Evolutionary conservation across 2,329 filamentous ascomycete genomes (phyloP).

Genomic region (Pyricularia grisea): DNA sequence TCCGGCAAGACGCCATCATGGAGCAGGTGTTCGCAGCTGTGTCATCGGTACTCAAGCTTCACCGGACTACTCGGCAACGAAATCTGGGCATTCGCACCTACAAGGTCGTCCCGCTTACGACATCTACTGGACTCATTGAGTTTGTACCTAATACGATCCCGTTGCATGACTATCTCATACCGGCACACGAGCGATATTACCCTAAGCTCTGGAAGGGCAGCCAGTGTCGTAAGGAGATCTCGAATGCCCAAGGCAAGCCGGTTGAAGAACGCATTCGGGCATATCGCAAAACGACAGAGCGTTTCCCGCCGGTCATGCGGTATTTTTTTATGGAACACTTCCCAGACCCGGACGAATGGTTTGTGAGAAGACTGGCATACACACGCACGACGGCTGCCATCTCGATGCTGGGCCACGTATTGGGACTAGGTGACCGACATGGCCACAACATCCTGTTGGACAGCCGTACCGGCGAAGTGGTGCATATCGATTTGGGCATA

Average conservation of each 20-base stretch:
- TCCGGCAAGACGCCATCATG: constrained; percentile 97
- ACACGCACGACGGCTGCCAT: constrained; percentile 90
- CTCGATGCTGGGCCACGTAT: constrained; percentile 85
- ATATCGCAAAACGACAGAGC: constrained; percentile 69
- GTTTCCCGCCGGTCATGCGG: constrained; percentile 86
- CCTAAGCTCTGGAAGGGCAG: constrained; percentile 72
- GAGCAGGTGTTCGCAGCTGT: constrained; percentile 98
- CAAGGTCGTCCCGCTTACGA: constrained; percentile 85
- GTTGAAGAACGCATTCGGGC: constrained; percentile 62
- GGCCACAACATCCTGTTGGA: constrained; percentile 96
- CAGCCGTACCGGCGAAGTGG: constrained; percentile 78
- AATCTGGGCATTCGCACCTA: constrained; percentile 90
- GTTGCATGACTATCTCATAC: constrained; percentile 84
- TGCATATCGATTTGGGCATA: constrained; percentile 95
- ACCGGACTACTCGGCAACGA: constrained; percentile 78
- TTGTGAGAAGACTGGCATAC: constrained; percentile 78
- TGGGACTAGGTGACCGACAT: constrained; percentile 89
- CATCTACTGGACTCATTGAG: constrained; percentile 84
- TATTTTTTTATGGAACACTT: constrained; percentile 98
- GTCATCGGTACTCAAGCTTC: constrained; percentile 76
- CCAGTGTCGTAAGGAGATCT: constrained; percentile 72
- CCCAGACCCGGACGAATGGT: constrained; percentile 92
- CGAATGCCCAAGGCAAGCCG: constrained; percentile 58
- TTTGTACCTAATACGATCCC: constrained; percentile 93
- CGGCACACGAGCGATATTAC: constrained; percentile 79